Evolutionary conservation across 1,284 basidiomycete species (phyloP).

Genomic region (Xanthoconium separans): DNA sequence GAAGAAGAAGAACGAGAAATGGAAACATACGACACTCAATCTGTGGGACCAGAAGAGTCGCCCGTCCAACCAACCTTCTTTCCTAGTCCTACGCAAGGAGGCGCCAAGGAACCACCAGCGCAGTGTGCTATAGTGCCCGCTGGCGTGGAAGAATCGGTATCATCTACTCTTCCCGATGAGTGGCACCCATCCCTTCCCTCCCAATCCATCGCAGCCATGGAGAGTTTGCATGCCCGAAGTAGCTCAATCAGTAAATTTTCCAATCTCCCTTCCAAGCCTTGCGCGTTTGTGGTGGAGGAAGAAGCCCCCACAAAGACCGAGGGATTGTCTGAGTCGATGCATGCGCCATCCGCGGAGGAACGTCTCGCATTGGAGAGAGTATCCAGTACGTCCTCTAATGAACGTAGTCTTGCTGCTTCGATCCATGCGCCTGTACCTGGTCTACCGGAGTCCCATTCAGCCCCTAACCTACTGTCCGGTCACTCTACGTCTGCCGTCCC

Average conservation of each 20-base stretch:
- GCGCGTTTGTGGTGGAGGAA: slow-evolving; percentile 9
- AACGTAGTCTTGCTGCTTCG: slow-evolving; percentile 38
- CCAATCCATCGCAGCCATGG: slow-evolving; percentile 40
- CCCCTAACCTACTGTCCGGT: slow-evolving; percentile 20
- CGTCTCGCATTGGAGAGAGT: slow-evolving; percentile 12
- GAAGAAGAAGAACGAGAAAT: slow-evolving; percentile 21
- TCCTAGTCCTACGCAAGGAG: slow-evolving; percentile 6
- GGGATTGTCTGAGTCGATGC: slow-evolving; percentile 30
- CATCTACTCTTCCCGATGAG: slow-evolving; percentile 11
- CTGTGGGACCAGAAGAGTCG: slow-evolving; percentile 9
- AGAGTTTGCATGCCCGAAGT: slow-evolving; percentile 19
- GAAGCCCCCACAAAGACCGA: slow-evolving; percentile 12
- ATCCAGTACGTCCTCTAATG: slow-evolving; percentile 18
- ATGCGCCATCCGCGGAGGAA: slow-evolving; percentile 23
- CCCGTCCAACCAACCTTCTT: slow-evolving; percentile 8
- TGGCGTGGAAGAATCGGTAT: slow-evolving; percentile 8
- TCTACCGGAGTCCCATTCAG: slow-evolving; percentile 31
- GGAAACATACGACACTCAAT: slow-evolving; percentile 19
- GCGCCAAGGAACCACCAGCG: slow-evolving; percentile 2
- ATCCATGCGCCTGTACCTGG: slow-evolving; percentile 48
- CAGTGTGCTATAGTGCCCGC: slow-evolving; percentile 4
- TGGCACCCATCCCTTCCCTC: slow-evolving; percentile 50
- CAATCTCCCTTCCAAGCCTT: slow-evolving; percentile 16
- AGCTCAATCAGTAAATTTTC: slow-evolving; percentile 17
- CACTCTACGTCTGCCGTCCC: slow-evolving; percentile 8